Evolutionary conservation across 2,329 filamentous ascomycete genomes (phyloP).

Genomic region (Esteya vermicola): DNA sequence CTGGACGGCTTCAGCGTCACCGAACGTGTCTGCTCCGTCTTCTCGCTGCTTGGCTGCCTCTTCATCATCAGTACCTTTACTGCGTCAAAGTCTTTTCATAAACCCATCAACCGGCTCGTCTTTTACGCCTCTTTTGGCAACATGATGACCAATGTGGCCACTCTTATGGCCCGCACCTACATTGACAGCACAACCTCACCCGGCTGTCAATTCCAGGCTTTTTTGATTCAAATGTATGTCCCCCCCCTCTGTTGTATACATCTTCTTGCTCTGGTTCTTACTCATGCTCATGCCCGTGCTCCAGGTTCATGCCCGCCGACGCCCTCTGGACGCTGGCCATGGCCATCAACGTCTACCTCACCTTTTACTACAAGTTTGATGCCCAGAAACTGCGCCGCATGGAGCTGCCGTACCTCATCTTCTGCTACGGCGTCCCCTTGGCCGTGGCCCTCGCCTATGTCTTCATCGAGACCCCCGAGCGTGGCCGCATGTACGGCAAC

Average conservation of each 20-base stretch:
- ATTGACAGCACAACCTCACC: constrained; percentile 31
- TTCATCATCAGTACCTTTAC: constrained; percentile 62
- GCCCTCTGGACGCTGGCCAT: constrained; percentile 67
- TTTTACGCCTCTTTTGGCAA: constrained; percentile 79
- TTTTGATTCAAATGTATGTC: constrained; percentile 68
- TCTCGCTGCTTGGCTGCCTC: constrained; percentile 56
- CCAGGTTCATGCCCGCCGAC: constrained; percentile 67
- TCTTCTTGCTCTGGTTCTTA: neutral
- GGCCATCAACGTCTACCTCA: constrained; percentile 72
- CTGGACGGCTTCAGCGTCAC: constrained; percentile 43
- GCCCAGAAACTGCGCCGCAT: constrained; percentile 47
- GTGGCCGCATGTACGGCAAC: constrained; percentile 52
- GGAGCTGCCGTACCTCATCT: constrained; percentile 55
- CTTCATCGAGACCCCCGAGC: constrained; percentile 38
- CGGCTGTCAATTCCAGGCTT: constrained; percentile 59
- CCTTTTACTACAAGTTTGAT: constrained; percentile 63
- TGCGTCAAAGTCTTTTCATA: constrained; percentile 56
- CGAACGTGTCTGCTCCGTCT: constrained; percentile 53
- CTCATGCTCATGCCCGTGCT: neutral
- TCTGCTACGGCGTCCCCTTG: constrained; percentile 62
- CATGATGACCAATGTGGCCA: constrained; percentile 61
- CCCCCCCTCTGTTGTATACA: no score
- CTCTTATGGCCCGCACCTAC: constrained; percentile 54
- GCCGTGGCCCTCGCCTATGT: constrained; percentile 54
- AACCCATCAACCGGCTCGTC: constrained; percentile 74